phyloP scores from a whole-genome alignment of 495 filamentous ascomycete species.

The Cryomyces antarcticus region DNA sequence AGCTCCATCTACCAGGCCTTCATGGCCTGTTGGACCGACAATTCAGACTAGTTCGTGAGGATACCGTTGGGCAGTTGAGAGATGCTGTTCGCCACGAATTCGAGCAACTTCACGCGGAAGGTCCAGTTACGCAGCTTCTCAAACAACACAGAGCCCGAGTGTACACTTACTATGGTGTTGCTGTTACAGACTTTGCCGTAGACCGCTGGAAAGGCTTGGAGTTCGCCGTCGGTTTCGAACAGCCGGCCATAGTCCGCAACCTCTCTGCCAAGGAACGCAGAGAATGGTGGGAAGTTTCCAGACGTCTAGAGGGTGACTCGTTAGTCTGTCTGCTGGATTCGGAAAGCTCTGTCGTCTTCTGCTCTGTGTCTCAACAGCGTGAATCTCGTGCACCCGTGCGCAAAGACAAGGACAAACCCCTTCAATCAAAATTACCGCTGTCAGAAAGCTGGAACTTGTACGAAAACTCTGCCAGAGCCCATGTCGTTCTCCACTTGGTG shows the following conservation, averaged over 20 bases:
- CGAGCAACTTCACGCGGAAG: not conserved
- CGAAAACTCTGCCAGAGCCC: not conserved
- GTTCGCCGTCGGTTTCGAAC: slow-evolving; percentile 32
- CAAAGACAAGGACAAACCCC: not conserved
- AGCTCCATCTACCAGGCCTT: slow-evolving; percentile 37
- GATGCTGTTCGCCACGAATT: slow-evolving; percentile 31
- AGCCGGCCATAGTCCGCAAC: slow-evolving; percentile 24
- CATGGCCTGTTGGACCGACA: slow-evolving; percentile 45
- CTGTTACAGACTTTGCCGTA: slow-evolving; percentile 20
- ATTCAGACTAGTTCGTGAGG: slow-evolving; percentile 47
- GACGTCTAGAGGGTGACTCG: slow-evolving; percentile 32
- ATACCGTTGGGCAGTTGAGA: slow-evolving; percentile 40
- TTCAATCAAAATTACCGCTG: not conserved
- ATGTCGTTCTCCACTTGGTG: not conserved
- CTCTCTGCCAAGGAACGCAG: slow-evolving; percentile 17
- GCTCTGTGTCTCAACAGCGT: slow-evolving; percentile 23
- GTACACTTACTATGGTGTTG: slow-evolving; percentile 22
- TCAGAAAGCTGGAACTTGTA: not conserved
- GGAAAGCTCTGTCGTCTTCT: slow-evolving; percentile 30
- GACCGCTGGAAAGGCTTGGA: slow-evolving; percentile 31
- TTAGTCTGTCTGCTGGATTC: slow-evolving; percentile 36
- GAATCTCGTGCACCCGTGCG: not conserved
- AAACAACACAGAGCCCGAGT: slow-evolving; percentile 13
- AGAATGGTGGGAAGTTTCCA: slow-evolving; percentile 42
- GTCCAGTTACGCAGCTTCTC: not conserved